Percentiles rank a stretch among this genome's conserved stretches.
phyloP scores from a whole-genome alignment of 106 monocot genomes.

The Apostasia shenzhenica region DNA sequence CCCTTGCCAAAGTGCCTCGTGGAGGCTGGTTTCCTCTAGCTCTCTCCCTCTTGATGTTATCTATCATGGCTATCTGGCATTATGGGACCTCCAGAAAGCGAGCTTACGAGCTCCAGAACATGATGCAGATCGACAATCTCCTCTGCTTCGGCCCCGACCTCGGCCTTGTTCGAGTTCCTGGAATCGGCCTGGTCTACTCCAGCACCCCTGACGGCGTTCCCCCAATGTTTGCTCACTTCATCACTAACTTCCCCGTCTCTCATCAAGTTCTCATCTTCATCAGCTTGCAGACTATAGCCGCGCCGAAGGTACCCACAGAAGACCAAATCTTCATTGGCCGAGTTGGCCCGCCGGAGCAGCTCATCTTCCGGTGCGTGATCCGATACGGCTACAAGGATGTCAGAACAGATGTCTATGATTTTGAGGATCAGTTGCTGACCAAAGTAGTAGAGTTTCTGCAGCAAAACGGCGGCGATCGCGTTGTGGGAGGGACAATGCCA shows the following conservation, averaged over 20 bases:
- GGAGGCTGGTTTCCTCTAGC: conserved; percentile 77
- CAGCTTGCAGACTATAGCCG: conserved; percentile 29
- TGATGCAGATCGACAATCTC: conserved; percentile 40
- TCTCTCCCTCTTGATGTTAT: conserved; percentile 37
- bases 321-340: conserved; percentile 50
- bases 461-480: conserved; percentile 8
- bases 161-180: conserved; percentile 63
- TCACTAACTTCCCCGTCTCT: conserved; percentile 78
- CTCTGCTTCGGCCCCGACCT: conserved; percentile 33
- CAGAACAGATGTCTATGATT: conserved; percentile 24
- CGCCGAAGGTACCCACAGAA: conserved; percentile 37
- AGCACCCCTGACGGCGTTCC: conserved; percentile 34
- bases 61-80: conserved; percentile 52
- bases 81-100: conserved; percentile 67
- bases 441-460: conserved; percentile 59
- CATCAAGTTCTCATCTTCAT: conserved; percentile 63
- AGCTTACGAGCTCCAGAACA: conserved; percentile 57
- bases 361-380: conserved; percentile 46
- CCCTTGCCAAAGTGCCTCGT: conserved; percentile 48
- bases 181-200: conserved; percentile 54
- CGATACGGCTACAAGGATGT: conserved; percentile 71
- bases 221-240: conserved; percentile 73
- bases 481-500: neutral
- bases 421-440: conserved; percentile 57
- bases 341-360: conserved; percentile 34